Percentiles rank a stretch among this genome's conserved stretches.
phyloP scores from a whole-genome alignment of 768 basidiomycete species.

The Tylopilus intermedius region DNA sequence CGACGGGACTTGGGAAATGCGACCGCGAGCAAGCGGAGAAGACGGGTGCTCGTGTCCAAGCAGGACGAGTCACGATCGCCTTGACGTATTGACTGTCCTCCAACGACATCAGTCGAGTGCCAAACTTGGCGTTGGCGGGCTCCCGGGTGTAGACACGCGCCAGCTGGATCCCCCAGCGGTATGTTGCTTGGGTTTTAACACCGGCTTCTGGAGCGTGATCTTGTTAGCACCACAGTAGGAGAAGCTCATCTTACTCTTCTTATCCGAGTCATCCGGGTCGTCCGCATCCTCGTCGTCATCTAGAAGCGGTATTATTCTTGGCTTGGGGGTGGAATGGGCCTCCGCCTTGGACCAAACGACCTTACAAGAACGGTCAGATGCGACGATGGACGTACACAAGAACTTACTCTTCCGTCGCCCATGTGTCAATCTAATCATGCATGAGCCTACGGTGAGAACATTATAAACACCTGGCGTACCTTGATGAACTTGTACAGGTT shows the following conservation, averaged over 20 bases:
- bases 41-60: conserved; percentile 63
- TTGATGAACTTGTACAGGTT: conserved; percentile 94
- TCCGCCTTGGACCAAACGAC: conserved; percentile 68
- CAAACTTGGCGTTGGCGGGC: conserved; percentile 92
- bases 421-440: conserved; percentile 70
- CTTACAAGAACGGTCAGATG: conserved; percentile 33
- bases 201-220: conserved; percentile 78
- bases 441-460: conserved; percentile 1
- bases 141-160: conserved; percentile 59
- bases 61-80: conserved; percentile 70
- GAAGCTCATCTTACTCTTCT: conserved; percentile 91
- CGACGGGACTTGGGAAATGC: conserved; percentile 14
- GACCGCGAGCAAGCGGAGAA: conserved; percentile 14
- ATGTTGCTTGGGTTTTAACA: conserved; percentile 45
- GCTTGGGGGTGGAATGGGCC: conserved; percentile 52
- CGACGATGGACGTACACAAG: neutral
- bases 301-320: conserved; percentile 64
- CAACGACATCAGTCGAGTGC: conserved; percentile 71
- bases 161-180: conserved; percentile 33
- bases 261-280: conserved; percentile 81
- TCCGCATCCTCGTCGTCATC: conserved; percentile 54
- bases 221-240: conserved; percentile 93
- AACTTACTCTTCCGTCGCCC: conserved; percentile 90
- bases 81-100: conserved; percentile 66
- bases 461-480: conserved; percentile 37